Conservation (phyloP, 1,284 basidiomycete genomes). For the Mycena citricolor region DNA sequence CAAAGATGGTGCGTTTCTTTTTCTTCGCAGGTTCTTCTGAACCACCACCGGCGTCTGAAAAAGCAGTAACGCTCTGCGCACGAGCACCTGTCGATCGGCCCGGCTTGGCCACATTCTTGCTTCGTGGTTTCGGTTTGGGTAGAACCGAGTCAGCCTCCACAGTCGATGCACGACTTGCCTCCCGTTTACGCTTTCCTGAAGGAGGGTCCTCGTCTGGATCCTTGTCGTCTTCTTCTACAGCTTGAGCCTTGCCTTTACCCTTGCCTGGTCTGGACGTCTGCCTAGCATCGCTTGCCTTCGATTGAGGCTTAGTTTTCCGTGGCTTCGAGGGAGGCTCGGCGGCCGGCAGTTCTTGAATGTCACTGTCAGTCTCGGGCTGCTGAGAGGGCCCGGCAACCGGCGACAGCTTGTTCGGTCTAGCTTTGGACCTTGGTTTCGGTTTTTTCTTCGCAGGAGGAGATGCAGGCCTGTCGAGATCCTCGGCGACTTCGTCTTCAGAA, state of each 20-base stretch:
- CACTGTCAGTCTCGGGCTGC: slow-evolving; percentile 6
- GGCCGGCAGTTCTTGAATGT: too few species aligned
- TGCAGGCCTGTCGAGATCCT: slow-evolving; percentile 14
- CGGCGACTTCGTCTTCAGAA: slow-evolving; percentile 22
- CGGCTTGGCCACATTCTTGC: slow-evolving; percentile 12
- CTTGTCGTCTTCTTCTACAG: slow-evolving; percentile 20
- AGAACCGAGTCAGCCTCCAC: not conserved
- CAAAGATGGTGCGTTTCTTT: slow-evolving; percentile 60
- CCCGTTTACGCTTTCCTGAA: not conserved
- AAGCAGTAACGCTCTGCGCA: slow-evolving; percentile 23
- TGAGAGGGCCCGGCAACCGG: slow-evolving; percentile 19
- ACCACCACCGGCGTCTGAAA: slow-evolving; percentile 28
- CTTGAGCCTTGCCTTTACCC: slow-evolving; percentile 34
- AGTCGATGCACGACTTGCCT: not conserved
- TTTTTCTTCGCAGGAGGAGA: slow-evolving; percentile 22
- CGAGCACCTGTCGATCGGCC: slow-evolving; percentile 12
- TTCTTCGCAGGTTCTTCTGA: slow-evolving; percentile 43
- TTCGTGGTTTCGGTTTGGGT: slow-evolving; percentile 16
- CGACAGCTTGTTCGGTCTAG: slow-evolving; percentile 27
- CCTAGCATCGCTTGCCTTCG: slow-evolving; percentile 16
- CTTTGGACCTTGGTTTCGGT: slow-evolving; percentile 17
- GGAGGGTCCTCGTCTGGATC: slow-evolving; percentile 16
- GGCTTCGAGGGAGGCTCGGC: slow-evolving; percentile 4
- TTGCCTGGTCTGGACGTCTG: slow-evolving; percentile 24
- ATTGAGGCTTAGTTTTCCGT: slow-evolving; percentile 19